Conservation (phyloP, 768 basidiomycete species). For the Boletus rubescentipes region DNA sequence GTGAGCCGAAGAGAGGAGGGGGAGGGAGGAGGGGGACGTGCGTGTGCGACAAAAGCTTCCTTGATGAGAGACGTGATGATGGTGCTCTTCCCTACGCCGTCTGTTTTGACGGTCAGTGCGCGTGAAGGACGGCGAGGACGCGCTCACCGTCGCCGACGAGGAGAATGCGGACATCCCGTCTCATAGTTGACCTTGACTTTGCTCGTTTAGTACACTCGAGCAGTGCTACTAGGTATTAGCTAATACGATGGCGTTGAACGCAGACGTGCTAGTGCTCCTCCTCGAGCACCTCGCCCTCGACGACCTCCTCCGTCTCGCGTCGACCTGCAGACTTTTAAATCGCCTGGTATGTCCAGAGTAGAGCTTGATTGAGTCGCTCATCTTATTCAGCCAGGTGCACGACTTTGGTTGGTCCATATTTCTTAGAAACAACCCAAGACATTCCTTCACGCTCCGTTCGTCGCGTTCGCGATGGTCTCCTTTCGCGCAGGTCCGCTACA, state of each 20-base stretch:
- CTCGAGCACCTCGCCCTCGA: constrained; percentile 43
- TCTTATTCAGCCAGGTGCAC: constrained; percentile 44
- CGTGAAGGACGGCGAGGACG: constrained; percentile 4
- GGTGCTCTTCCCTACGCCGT: constrained; percentile 97
- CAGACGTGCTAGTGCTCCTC: constrained; percentile 56
- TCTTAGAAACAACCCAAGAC: constrained; percentile 49
- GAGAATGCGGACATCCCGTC: constrained; percentile 91
- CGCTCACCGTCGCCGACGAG: constrained; percentile 88
- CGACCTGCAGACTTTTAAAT: constrained; percentile 30
- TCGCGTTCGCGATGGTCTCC: constrained; percentile 46
- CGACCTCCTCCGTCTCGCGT: constrained; percentile 39
- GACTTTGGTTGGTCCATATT: constrained; percentile 60
- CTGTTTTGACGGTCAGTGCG: constrained; percentile 40
- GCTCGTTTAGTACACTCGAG: constrained; percentile 4
- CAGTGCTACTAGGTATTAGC: constrained; percentile 9
- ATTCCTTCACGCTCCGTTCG: constrained; percentile 50
- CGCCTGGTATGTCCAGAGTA: constrained; percentile 38
- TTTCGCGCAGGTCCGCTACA: constrained; percentile 45
- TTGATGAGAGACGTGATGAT: constrained; percentile 97
- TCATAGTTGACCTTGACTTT: constrained; percentile 46
- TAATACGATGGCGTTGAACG: constrained; percentile 40
- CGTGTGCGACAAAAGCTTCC: constrained; percentile 89
- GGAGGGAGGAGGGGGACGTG: constrained; percentile 35
- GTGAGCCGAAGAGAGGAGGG: constrained; percentile 3
- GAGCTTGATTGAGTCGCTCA: not conserved